A percentile compares a stretch with the other conserved stretches of the same genome.
Conservation (phyloP, 352 stramenopile genomes). For the Phytophthora chlamydospora region DNA sequence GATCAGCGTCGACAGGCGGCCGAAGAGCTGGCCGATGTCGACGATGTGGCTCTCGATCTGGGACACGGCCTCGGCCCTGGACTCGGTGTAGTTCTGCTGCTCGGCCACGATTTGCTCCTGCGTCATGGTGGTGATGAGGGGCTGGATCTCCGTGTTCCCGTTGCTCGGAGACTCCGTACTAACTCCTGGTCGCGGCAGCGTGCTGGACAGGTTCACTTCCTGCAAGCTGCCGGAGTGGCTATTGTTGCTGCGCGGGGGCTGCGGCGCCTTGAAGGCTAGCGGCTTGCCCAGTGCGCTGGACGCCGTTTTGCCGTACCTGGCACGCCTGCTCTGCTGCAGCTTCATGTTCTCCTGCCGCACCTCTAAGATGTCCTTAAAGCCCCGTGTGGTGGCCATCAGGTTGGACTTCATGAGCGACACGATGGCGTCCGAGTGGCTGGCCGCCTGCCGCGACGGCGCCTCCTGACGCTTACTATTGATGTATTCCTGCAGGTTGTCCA, state of each 20-base stretch:
- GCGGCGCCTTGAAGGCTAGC: constrained; percentile 66
- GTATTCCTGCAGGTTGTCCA: constrained; percentile 86
- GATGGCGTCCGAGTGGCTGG: constrained; percentile 83
- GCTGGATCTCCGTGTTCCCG: constrained; percentile 59
- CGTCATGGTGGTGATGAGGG: constrained; percentile 75
- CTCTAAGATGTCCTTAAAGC: constrained; percentile 88
- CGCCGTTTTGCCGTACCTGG: constrained; percentile 77
- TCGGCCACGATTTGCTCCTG: constrained; percentile 79
- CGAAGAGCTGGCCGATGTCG: constrained; percentile 86
- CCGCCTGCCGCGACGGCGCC: constrained; percentile 67
- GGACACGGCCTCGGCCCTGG: constrained; percentile 75
- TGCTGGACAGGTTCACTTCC: constrained; percentile 53
- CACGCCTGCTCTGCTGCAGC: constrained; percentile 79
- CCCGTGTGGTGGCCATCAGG: constrained; percentile 76
- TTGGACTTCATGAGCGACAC: constrained; percentile 88
- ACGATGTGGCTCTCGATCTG: constrained; percentile 90
- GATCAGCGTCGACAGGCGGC: constrained; percentile 78
- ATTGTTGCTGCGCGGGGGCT: constrained; percentile 35
- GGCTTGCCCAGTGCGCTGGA: constrained; percentile 78
- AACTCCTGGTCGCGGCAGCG: constrained; percentile 60
- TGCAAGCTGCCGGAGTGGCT: constrained; percentile 35
- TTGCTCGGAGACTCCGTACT: constrained; percentile 24
- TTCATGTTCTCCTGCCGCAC: constrained; percentile 90
- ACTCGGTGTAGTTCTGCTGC: constrained; percentile 81
- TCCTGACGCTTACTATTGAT: constrained; percentile 69